These are phyloP conservation scores for Wilcoxina mikolae DNA, from an alignment of 495 filamentous ascomycete genomes.

Conservation along the genomic window DNA sequence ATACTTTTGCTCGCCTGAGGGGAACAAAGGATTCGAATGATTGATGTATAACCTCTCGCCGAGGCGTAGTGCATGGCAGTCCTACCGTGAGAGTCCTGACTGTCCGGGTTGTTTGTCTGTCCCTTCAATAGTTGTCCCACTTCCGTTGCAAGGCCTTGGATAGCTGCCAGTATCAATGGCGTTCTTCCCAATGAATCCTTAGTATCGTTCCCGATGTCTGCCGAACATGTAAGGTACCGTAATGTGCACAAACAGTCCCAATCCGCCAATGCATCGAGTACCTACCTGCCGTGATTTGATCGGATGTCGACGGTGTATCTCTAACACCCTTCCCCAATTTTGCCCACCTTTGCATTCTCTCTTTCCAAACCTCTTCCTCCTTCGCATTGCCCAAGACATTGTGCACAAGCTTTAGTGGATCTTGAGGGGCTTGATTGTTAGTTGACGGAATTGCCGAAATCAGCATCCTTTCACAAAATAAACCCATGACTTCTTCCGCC, in stretches of 20 bases:
- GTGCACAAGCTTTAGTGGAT: background rate
- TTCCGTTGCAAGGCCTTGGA: background rate
- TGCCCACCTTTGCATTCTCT: background rate
- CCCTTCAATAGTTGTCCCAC: background rate
- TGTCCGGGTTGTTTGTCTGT: background rate
- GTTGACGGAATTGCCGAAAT: background rate
- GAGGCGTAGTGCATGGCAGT: conserved; percentile 6
- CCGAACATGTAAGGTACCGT: background rate
- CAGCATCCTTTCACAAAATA: conserved; percentile 5
- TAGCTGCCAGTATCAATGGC: conserved; percentile 6
- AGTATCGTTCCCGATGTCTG: background rate
- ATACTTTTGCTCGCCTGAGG: background rate
- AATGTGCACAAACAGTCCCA: background rate
- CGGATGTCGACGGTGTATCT: background rate
- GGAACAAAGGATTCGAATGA: background rate
- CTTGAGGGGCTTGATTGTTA: background rate
- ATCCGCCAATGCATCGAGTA: background rate
- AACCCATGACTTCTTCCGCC: background rate
- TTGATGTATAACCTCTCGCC: background rate
- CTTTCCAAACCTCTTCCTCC: background rate
- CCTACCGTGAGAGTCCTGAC: conserved; percentile 1
- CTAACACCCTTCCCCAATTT: background rate
- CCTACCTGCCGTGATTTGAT: background rate
- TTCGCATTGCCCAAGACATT: background rate
- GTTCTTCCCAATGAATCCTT: background rate